Evolutionary conservation across 139 green algal species (phyloP), one percentile per base, ranked within the genome.

Genomic region (Volvox reticuliferus): DNA sequence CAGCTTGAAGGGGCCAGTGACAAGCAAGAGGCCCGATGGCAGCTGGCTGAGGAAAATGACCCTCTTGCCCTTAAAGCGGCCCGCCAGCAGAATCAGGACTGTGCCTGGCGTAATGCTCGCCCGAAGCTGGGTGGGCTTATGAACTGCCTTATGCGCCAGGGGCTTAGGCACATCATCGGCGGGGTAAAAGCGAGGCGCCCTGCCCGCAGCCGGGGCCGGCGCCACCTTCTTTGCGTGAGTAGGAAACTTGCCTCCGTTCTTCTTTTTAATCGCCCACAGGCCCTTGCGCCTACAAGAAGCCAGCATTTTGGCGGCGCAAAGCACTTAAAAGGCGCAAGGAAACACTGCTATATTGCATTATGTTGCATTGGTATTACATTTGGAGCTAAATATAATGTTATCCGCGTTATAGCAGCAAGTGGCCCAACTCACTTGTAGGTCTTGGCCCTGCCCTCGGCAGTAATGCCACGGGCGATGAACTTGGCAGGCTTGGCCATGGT

Each of bases 51-150:
- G 95, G 97, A 99, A 99, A 17, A 99, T 95, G 65, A 99, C 97
- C 83, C 98, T 96, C 97, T 99, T 99, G 92, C 98, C 98, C 97
- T 99, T 99, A 96, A 99, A 99, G 84, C 88, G 96, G 81, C 98
- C 98, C 12, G 98, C 97, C 87, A 99, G 94, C 90, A 99, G 90
- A 92, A 99, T 99, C 28, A 99, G 95, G 30, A 99, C 98, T 18
- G 97, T 99, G 89, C 98, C 98, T 36, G 98, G 98, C 28, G 97
- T 98, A 94, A 99, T 99, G 94, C 94, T 97, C 67, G 95, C 80
- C 67, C 98, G 94, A 61, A 99, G 97, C 96, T 99, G 99, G 63
- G 98, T 96, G 82, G 94, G 95, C 93, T 97, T 97, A 73, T 89
- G 92, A 69, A 97, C 91, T 32, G 91, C 87, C 32, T 93, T 92